Percentiles rank a stretch among this genome's conserved stretches.
Evolutionary conservation across 345 rosid species (phyloP).

Genomic region (Capsella bursapastoris): DNA sequence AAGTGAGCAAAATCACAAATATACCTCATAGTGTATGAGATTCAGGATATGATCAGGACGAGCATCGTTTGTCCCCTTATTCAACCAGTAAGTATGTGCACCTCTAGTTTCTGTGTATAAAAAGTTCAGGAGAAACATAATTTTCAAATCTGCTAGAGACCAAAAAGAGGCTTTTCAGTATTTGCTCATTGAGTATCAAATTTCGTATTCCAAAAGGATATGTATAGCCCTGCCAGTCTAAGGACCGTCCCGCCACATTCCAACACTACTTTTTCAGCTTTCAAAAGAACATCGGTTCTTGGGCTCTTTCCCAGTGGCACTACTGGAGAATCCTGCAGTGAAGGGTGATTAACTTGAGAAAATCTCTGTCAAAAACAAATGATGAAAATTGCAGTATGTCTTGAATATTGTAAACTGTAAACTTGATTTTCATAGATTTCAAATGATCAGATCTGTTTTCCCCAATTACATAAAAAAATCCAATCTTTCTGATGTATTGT

Average conservation of each 20-base stretch:
- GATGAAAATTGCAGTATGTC: not conserved
- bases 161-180: not conserved
- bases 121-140: constrained; percentile 53
- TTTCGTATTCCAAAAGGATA: constrained; percentile 65
- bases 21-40: constrained; percentile 96
- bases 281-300: constrained; percentile 79
- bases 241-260: constrained; percentile 79
- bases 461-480: not conserved
- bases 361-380: too few relatives aligned
- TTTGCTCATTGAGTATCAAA: constrained; percentile 16
- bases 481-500: not conserved
- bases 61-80: constrained; percentile 67
- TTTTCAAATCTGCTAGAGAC: constrained; percentile 25
- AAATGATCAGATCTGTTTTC: constrained; percentile 4
- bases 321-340: constrained; percentile 69
- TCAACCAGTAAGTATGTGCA: constrained; percentile 86
- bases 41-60: constrained; percentile 93
- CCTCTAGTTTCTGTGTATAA: constrained; percentile 84
- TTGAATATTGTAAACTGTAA: not conserved
- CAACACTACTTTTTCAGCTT: constrained; percentile 74
- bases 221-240: constrained; percentile 94
- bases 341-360: constrained; percentile 9
- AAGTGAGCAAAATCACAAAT: constrained; percentile 20
- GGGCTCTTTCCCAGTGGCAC: constrained; percentile 93
- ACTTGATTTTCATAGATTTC: not conserved